Conservation (phyloP, 495 filamentous ascomycete species). For the Trichoderma erinaceum region DNA sequence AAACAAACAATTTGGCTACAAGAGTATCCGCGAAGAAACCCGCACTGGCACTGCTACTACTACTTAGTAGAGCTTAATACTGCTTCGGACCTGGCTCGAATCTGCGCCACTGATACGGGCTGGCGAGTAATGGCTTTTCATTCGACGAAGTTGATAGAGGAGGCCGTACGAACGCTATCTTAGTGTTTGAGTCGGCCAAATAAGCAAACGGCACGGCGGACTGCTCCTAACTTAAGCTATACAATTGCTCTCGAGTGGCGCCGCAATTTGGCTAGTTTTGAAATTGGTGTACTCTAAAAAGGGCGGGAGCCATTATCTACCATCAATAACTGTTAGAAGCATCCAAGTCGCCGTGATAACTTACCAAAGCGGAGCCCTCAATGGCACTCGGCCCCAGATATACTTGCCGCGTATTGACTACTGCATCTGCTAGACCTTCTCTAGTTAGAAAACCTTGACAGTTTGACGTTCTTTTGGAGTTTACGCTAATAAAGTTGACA, state of each 20-base stretch:
- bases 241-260: background rate
- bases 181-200: background rate
- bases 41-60: background rate
- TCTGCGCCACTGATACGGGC: background rate
- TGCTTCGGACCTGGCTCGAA: background rate
- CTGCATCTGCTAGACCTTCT: background rate
- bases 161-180: background rate
- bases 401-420: background rate
- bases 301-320: background rate
- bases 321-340: background rate
- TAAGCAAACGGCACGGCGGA: background rate
- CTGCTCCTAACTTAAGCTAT: background rate
- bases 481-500: background rate
- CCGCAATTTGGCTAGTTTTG: background rate
- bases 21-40: too few species aligned
- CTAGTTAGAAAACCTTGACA: background rate
- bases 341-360: background rate
- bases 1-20: too few species aligned
- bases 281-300: background rate
- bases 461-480: background rate
- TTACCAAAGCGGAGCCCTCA: background rate
- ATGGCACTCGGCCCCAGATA: background rate
- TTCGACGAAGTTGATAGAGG: background rate
- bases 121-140: background rate
- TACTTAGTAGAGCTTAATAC: background rate